Evolutionary conservation across 2,329 filamentous ascomycete species (phyloP), one percentile per base, ranked within the genome.

Genomic region (Geosmithia flava): DNA sequence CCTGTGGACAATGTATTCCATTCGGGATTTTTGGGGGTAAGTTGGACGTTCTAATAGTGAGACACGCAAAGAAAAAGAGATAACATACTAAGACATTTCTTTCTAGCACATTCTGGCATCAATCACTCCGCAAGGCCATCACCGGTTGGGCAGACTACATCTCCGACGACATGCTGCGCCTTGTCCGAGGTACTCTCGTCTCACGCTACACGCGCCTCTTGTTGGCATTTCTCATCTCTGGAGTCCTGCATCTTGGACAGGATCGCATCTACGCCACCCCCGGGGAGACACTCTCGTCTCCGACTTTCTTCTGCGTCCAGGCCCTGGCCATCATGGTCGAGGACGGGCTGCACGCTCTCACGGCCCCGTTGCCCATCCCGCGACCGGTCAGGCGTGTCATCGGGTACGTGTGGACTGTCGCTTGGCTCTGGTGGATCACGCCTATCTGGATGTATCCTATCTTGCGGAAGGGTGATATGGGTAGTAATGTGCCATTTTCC

Each of bases 21-120:
- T 51, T 30, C 50, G 50, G 19, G 50, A 47, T 10, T 47, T 49
- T 42, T 51, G 50, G 50, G 44, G 47, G 50, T 51, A 33, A 47
- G 48, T 46, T 13, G n/a, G n/a, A n/a, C n/a, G n/a, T n/a, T n/a
- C n/a, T n/a, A n/a, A n/a, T n/a, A n/a, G n/a, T n/a, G n/a, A n/a
- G n/a, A n/a, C n/a, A n/a, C n/a, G n/a, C n/a, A n/a, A n/a, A 44
- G 23, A 20, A n/a, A 40, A n/a, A 11, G 7, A 16, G 7, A 27
- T 11, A n/a, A n/a, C n/a, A n/a, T 45, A 7, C 20, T 44, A 44
- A 44, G 8, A 23, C 16, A 17, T 8, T 44, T 2, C n/a, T 7
- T 7, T 37, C 6, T 20, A 51, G 44, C 3, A 42, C 45, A 27
- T 48, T 45, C 29, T 52, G 50, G 50, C 50, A 52, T 20, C 50